Conservation (phyloP, 2,329 filamentous ascomycete species). For the Leptographium procerum region DNA sequence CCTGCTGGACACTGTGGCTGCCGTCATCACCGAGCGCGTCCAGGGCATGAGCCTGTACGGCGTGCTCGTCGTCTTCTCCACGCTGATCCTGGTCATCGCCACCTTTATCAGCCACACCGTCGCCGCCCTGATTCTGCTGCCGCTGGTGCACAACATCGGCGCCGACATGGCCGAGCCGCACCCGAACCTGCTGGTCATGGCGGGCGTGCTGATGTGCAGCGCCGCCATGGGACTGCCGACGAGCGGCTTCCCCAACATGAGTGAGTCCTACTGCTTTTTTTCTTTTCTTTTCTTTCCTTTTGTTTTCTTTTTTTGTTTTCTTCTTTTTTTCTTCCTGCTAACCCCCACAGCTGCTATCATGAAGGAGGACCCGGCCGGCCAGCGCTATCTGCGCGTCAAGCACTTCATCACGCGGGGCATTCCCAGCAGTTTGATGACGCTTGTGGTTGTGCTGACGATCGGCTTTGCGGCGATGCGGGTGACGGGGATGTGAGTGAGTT, state of each 20-base stretch:
- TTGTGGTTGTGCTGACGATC: conserved; percentile 72
- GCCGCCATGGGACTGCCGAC: conserved; percentile 97
- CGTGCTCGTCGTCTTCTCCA: conserved; percentile 75
- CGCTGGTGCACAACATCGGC: conserved; percentile 80
- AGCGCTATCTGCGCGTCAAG: conserved; percentile 80
- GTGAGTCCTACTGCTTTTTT: conserved; percentile 47
- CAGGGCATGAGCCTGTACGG: conserved; percentile 73
- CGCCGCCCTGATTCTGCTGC: conserved; percentile 86
- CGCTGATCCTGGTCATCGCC: conserved; percentile 78
- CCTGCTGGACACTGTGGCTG: conserved; percentile 77
- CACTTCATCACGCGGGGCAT: conserved; percentile 94
- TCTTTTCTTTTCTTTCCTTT: conserved; percentile 7
- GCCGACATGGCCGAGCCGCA: conserved; percentile 77
- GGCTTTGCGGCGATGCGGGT: conserved; percentile 86
- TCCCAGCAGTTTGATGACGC: conserved; percentile 71
- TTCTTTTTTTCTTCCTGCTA: conserved; percentile 10
- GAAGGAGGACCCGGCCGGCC: conserved; percentile 94
- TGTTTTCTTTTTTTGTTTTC: conserved; percentile 17
- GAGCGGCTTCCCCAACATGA: conserved; percentile 98
- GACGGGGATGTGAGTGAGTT: conserved; percentile 19
- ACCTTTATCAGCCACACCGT: conserved; percentile 98
- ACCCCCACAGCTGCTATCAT: conserved; percentile 71
- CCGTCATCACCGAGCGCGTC: conserved; percentile 61
- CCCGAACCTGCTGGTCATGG: conserved; percentile 93
- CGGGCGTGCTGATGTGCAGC: conserved; percentile 86